Conservation (phyloP, 2,329 filamentous ascomycete species). For the Sporothrix protearum region DNA sequence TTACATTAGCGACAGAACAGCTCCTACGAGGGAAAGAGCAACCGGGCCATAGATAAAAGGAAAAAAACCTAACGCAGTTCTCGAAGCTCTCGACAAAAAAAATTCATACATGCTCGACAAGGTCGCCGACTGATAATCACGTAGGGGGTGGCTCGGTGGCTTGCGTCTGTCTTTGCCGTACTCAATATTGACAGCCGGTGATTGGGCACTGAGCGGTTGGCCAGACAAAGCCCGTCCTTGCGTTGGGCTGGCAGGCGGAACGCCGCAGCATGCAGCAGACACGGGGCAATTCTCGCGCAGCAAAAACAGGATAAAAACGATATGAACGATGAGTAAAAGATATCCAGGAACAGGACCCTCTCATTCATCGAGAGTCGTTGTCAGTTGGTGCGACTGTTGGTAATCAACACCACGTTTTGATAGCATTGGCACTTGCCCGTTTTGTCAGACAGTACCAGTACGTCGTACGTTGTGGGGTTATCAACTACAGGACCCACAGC, state of each 20-base stretch:
- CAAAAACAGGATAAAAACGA: neutral
- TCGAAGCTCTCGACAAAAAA: neutral
- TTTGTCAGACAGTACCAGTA: neutral
- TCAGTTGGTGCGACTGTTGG: neutral
- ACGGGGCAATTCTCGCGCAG: slow-evolving; percentile 9
- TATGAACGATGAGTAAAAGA: neutral
- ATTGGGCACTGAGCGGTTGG: slow-evolving; percentile 9
- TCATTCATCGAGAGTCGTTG: neutral
- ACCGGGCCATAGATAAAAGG: neutral
- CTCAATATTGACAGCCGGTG: neutral
- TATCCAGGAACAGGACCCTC: neutral
- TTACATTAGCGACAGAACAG: too few relatives aligned
- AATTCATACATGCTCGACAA: too few relatives aligned
- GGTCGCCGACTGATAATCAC: neutral
- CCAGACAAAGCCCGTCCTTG: neutral
- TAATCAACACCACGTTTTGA: neutral
- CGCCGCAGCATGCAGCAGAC: slow-evolving; percentile 10
- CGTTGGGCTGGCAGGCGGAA: neutral
- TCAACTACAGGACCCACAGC: neutral
- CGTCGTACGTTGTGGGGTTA: neutral
- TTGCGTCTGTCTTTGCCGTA: neutral
- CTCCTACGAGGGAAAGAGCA: neutral
- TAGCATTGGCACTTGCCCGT: neutral
- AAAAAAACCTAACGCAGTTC: neutral
- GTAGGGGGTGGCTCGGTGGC: too few relatives aligned